These are phyloP conservation scores for Ogataea trehaloabstinens DNA, from an alignment of 805 yeast genomes.

Conservation along the genomic window DNA sequence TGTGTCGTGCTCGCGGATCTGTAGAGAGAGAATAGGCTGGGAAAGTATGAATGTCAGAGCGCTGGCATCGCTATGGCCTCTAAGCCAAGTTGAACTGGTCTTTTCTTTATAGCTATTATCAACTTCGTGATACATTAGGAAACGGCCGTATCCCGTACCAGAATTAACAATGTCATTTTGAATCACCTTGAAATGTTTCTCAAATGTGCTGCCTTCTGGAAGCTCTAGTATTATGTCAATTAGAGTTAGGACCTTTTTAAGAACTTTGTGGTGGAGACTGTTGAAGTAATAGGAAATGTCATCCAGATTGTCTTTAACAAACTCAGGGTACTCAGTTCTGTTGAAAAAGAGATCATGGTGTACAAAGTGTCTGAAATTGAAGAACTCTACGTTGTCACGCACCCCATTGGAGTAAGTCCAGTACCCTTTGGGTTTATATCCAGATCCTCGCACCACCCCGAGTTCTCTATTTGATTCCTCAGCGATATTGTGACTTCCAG, in stretches of 20 bases:
- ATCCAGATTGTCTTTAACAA: slow-evolving; percentile 36
- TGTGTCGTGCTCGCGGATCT: slow-evolving; percentile 36
- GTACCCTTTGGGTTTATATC: slow-evolving; percentile 47
- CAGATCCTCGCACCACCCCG: slow-evolving; percentile 48
- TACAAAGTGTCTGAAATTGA: slow-evolving; percentile 40
- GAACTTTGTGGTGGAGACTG: slow-evolving; percentile 36
- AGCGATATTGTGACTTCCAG: slow-evolving; percentile 33
- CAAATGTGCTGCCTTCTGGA: slow-evolving; percentile 45
- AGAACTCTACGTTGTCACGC: slow-evolving; percentile 43
- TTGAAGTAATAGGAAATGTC: slow-evolving; percentile 41
- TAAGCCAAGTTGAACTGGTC: slow-evolving; percentile 41
- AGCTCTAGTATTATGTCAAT: slow-evolving; percentile 45
- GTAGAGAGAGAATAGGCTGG: slow-evolving; percentile 40
- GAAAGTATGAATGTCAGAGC: slow-evolving; percentile 41
- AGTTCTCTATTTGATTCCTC: slow-evolving; percentile 25
- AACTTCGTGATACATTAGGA: slow-evolving; percentile 37
- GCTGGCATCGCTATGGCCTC: slow-evolving; percentile 48
- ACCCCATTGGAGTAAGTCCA: slow-evolving; percentile 46
- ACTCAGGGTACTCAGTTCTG: slow-evolving; percentile 37
- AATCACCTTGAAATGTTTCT: slow-evolving; percentile 33
- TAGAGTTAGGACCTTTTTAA: slow-evolving; percentile 35
- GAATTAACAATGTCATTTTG: slow-evolving; percentile 32
- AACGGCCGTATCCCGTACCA: slow-evolving; percentile 41
- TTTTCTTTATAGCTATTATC: slow-evolving; percentile 28
- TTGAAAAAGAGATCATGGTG: slow-evolving; percentile 33